phyloP scores from a whole-genome alignment of 345 rosid species.

The Acer saccharum region DNA sequence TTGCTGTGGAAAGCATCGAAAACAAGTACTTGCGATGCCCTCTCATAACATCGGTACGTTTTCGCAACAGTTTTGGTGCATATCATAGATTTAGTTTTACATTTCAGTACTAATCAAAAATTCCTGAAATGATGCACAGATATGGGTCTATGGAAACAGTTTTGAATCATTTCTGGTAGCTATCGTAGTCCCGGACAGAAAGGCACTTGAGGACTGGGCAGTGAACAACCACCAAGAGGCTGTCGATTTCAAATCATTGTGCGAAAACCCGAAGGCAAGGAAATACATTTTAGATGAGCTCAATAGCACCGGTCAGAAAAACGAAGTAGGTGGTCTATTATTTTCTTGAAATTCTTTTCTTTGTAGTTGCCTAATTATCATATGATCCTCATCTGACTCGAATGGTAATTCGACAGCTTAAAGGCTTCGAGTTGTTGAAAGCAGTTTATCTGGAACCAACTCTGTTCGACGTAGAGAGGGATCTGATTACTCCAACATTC shows the following conservation, averaged over 20 bases:
- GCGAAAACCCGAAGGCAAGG: conserved; percentile 64
- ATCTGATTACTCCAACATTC: conserved; percentile 84
- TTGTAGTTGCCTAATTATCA: neutral
- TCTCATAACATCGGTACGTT: conserved; percentile 63
- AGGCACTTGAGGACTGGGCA: conserved; percentile 87
- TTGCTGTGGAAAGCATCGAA: conserved; percentile 88
- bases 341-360: conserved; percentile 4
- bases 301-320: conserved; percentile 61
- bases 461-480: conserved; percentile 83
- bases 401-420: conserved; percentile 51
- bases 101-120: neutral
- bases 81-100: neutral
- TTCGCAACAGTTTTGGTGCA: neutral
- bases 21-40: conserved; percentile 75
- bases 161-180: conserved; percentile 92
- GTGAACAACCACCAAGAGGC: conserved; percentile 37
- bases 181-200: conserved; percentile 74
- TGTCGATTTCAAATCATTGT: conserved; percentile 64
- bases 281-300: conserved; percentile 80
- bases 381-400: conserved; percentile 17
- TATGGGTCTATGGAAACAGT: conserved; percentile 95
- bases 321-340: conserved; percentile 50
- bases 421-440: conserved; percentile 89
- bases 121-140: conserved; percentile 37
- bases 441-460: conserved; percentile 80